These are phyloP conservation scores for Aspergillus pseudonomiae DNA, from an alignment of 2,329 filamentous ascomycete genomes.

Conservation along the genomic window DNA sequence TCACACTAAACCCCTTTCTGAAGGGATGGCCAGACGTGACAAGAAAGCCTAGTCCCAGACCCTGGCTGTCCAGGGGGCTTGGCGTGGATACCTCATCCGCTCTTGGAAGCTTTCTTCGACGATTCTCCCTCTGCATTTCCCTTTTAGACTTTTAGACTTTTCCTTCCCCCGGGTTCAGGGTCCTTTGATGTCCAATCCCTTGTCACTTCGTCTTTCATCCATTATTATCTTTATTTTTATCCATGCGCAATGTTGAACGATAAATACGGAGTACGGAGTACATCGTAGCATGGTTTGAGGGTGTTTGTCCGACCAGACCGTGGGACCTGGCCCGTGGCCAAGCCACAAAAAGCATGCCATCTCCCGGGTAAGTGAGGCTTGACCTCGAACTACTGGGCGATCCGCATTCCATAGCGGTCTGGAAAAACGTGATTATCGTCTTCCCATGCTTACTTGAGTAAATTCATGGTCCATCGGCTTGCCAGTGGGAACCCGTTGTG, in stretches of 20 bases:
- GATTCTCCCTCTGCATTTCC: neutral
- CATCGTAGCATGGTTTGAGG: neutral
- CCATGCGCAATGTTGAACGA: neutral
- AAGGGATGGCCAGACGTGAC: slow-evolving; percentile 10
- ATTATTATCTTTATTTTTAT: neutral
- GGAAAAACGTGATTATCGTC: neutral
- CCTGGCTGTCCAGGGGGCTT: slow-evolving; percentile 27
- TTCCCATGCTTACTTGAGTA: neutral
- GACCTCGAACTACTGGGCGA: neutral
- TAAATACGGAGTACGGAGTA: neutral
- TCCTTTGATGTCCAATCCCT: neutral
- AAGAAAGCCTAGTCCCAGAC: slow-evolving; percentile 19
- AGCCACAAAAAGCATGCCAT: slow-evolving; percentile 5
- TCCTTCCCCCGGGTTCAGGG: slow-evolving; percentile 3
- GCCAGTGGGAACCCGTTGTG: neutral
- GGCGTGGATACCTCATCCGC: slow-evolving; percentile 17
- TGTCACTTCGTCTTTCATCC: neutral
- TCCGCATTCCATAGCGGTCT: slow-evolving; percentile 1
- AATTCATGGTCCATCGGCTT: neutral
- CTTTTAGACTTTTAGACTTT: slow-evolving; percentile 2
- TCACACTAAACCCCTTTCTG: slow-evolving; percentile 26
- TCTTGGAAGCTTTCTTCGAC: slow-evolving; percentile 6
- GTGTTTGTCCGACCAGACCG: neutral
- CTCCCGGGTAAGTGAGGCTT: slow-evolving; percentile 1
- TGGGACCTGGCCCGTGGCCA: neutral